These are phyloP conservation scores for Nemania sp. DNA, from an alignment of 2,329 filamentous ascomycete species.

Conservation along the genomic window DNA sequence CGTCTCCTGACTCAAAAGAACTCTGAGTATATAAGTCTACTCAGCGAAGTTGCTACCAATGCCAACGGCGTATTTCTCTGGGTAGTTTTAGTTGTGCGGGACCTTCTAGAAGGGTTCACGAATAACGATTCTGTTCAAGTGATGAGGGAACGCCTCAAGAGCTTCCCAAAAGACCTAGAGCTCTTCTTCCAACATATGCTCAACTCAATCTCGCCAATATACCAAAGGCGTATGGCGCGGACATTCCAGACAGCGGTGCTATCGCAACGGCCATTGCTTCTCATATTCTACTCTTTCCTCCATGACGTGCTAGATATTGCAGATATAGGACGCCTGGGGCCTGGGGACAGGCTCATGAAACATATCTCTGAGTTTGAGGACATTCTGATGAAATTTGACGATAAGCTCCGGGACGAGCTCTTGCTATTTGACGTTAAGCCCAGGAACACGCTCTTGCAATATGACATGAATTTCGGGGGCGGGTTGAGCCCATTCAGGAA, in stretches of 20 bases:
- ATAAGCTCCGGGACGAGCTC: no score
- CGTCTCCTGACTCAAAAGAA: background rate
- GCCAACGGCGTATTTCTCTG: background rate
- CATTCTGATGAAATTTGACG: no score
- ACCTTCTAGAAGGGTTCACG: background rate
- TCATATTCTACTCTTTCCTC: background rate
- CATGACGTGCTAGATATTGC: background rate
- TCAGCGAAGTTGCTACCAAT: background rate
- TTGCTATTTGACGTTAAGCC: background rate
- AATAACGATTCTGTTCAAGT: background rate
- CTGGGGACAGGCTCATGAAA: no score
- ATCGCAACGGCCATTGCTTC: background rate
- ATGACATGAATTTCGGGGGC: no score
- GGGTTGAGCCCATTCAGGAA: background rate
- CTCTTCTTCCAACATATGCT: background rate
- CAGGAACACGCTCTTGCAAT: background rate
- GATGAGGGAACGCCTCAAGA: background rate
- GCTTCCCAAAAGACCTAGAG: background rate
- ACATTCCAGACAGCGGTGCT: background rate
- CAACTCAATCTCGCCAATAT: background rate
- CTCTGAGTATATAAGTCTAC: background rate
- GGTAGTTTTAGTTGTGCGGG: background rate
- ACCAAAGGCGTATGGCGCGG: background rate
- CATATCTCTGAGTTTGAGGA: no score
- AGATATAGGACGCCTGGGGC: no score